Conservation (phyloP, 495 filamentous ascomycete species). For the Lepraria neglecta region DNA sequence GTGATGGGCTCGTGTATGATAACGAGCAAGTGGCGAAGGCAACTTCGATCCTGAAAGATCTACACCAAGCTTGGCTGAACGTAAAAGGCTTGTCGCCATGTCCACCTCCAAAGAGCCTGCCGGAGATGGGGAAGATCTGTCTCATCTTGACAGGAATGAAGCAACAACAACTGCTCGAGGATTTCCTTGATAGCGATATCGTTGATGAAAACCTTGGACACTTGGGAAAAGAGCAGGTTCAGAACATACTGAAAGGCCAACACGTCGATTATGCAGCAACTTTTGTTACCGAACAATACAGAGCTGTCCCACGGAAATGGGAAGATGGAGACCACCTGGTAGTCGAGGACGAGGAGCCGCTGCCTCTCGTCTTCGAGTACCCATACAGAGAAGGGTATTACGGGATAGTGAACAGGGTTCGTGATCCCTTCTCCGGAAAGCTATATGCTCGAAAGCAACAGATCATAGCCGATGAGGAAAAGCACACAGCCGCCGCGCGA, state of each 20-base stretch:
- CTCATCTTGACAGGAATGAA: constrained; percentile 17
- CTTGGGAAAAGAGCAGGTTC: constrained; percentile 5
- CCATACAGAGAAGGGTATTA: constrained; percentile 12
- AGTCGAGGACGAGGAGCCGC: constrained; percentile 17
- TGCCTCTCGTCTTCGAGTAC: constrained; percentile 3
- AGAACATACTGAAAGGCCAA: constrained; percentile 12
- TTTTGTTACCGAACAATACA: constrained; percentile 16
- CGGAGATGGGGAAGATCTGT: constrained; percentile 13
- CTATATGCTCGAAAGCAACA: constrained; percentile 14
- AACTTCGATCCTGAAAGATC: constrained; percentile 5
- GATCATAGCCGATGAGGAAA: background rate
- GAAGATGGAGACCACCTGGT: constrained; percentile 16
- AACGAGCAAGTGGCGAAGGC: background rate
- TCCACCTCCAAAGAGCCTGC: background rate
- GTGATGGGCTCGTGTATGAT: constrained; percentile 18
- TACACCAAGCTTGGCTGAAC: constrained; percentile 15
- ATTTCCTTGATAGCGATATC: constrained; percentile 9
- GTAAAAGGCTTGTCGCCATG: background rate
- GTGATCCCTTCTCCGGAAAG: constrained; percentile 7
- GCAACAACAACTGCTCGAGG: constrained; percentile 13
- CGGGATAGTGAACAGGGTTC: constrained; percentile 13
- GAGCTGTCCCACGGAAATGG: constrained; percentile 11
- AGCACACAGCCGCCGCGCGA: constrained; percentile 4
- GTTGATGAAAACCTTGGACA: constrained; percentile 9
- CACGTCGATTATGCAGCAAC: background rate